Base-by-base conservation (phyloP, 495 filamentous ascomycete genomes). In the Rhypophila decipiens region DNA sequence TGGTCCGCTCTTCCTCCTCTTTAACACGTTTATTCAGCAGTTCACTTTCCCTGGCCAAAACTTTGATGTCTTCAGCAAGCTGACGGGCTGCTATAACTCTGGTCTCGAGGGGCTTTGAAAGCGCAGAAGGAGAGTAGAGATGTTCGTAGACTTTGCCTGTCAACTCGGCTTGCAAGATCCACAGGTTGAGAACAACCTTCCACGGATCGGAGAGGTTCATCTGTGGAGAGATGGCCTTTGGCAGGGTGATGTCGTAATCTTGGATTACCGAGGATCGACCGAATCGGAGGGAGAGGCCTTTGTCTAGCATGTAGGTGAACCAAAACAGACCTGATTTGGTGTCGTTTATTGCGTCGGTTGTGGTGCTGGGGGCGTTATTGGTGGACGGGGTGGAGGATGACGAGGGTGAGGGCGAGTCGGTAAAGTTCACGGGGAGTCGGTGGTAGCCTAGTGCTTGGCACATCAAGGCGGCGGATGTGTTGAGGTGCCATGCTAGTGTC, bases 381-480 rank as follows among this genome's bases (percentile, higher is more conserved):
- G n/a, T 36, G 21, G 12, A 18, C 38, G 38, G 19, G 18, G 17
- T n/a, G 11, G 20, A 24, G 24, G 21, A 19, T 24, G 17, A 70
- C n/a, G n/a, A n/a, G n/a, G n/a, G n/a, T n/a, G n/a, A n/a, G n/a
- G n/a, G n/a, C n/a, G n/a, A n/a, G n/a, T n/a, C n/a, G n/a, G n/a
- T n/a, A n/a, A n/a, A n/a, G 68, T 79, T 73, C 1, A 69, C 70
- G 5, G 71, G 69, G 1, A 69, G 57, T 18, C 80, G 78, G 54
- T 87, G 82, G 47, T 80, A 84, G 11, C 83, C 84, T 0, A 85
- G 70, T 0, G 70, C 79, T 49, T 83, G 78, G 57, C 80, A 84
- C 42, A 86, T 68, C 8, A 72, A 70, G 11, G 73, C 72, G 1
- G 82, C 82, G 1, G 66, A 70, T 1, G 75, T 73, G n/a, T 70